A percentile compares a stretch with the other conserved stretches of the same genome.
phyloP scores from a whole-genome alignment of 1,284 basidiomycete species.

The Cryptococcus hybrid region DNA sequence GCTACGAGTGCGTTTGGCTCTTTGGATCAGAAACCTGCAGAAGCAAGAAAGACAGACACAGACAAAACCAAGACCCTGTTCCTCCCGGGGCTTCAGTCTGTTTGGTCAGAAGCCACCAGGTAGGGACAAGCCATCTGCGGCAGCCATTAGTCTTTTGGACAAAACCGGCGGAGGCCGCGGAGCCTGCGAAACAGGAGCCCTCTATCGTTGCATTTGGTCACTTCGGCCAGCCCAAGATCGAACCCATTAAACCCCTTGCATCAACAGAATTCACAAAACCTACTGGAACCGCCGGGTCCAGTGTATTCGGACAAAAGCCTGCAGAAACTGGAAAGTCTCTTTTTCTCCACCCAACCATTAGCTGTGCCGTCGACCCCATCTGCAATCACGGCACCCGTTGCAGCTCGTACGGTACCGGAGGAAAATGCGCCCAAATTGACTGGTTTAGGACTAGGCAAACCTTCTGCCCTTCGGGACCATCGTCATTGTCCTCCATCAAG shows the following conservation, averaged over 20 bases:
- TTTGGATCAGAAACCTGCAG: background rate
- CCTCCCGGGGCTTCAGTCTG: background rate
- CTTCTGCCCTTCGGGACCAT: background rate
- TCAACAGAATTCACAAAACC: no score
- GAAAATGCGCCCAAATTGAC: no score
- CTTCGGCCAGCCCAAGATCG: constrained; percentile 4
- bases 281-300: background rate
- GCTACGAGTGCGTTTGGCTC: background rate
- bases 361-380: no score
- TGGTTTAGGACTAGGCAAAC: background rate
- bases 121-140: background rate
- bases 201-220: constrained; percentile 7
- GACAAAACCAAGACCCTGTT: background rate
- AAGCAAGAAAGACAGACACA: background rate
- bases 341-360: no score
- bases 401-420: no score
- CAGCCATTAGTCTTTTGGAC: background rate
- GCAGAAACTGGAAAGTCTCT: background rate
- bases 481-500: constrained; percentile 1
- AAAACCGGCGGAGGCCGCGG: background rate
- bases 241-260: background rate
- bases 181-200: no score
- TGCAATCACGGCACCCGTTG: no score
- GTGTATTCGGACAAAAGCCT: constrained; percentile 5
- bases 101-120: background rate